Conservation (phyloP, 257 asterid species). For the Ajuga chamaepitys region DNA sequence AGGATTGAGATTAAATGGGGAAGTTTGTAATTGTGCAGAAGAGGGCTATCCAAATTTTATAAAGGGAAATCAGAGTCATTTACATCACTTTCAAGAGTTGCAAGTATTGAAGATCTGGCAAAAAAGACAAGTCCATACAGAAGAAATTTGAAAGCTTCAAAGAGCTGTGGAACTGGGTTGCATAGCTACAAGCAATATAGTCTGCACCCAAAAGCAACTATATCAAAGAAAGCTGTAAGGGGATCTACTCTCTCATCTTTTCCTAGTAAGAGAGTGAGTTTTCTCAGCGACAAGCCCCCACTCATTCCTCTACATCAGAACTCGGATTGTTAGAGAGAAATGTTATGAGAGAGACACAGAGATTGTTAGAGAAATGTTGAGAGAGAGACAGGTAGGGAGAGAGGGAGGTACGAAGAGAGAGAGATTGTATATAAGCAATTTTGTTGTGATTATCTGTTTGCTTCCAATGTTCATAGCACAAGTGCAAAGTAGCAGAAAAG, state of each 20-base stretch:
- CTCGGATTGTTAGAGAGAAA: conserved; percentile 18
- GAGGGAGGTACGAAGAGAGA: too few species aligned
- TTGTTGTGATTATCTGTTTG: conserved; percentile 16
- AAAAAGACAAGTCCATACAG: conserved; percentile 41
- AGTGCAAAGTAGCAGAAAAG: too few species aligned
- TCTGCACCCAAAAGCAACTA: conserved; percentile 50
- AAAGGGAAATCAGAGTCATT: conserved; percentile 81
- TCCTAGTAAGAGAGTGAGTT: conserved; percentile 22
- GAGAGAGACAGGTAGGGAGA: conserved; percentile 2
- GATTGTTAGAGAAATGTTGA: not conserved
- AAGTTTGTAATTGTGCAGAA: conserved; percentile 35
- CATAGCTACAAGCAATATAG: conserved; percentile 41
- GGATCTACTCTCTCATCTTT: conserved; percentile 29
- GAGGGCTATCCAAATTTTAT: conserved; percentile 73
- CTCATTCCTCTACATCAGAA: conserved; percentile 22
- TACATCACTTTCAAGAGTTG: conserved; percentile 56
- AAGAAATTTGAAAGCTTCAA: conserved; percentile 39
- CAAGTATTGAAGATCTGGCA: conserved; percentile 62
- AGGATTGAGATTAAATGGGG: not conserved
- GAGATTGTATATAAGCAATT: conserved; percentile 16
- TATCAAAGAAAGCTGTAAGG: conserved; percentile 45
- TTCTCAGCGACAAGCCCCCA: conserved; percentile 30
- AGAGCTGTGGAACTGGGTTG: conserved; percentile 45
- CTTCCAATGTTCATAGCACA: conserved; percentile 3
- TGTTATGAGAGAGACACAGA: not conserved